Percentiles rank a stretch among this genome's conserved stretches.
Conservation (phyloP, 768 basidiomycete species). For the Myochromella boudieri region DNA sequence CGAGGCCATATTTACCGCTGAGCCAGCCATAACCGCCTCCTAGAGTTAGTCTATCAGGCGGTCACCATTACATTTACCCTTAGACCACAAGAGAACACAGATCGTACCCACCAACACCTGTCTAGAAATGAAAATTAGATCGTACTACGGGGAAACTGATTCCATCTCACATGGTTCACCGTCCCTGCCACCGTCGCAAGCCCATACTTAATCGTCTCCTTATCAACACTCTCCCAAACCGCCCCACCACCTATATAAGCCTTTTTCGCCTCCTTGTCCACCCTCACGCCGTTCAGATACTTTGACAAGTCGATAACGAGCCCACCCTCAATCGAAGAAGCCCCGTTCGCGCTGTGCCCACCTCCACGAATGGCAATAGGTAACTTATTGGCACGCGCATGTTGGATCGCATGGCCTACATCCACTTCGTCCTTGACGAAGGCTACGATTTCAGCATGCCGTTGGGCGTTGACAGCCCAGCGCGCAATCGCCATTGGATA, state of each 20-base stretch:
- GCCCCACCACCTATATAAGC: constrained; percentile 41
- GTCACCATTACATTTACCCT: neutral
- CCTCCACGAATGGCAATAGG: constrained; percentile 38
- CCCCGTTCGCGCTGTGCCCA: constrained; percentile 35
- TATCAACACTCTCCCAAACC: constrained; percentile 37
- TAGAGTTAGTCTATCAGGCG: constrained; percentile 38
- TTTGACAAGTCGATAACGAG: constrained; percentile 38
- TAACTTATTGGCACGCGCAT: constrained; percentile 16
- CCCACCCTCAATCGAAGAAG: constrained; percentile 37
- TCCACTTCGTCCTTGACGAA: constrained; percentile 10
- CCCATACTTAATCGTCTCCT: constrained; percentile 33
- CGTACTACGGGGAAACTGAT: too few species aligned
- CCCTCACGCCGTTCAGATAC: constrained; percentile 20
- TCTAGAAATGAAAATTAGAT: too few species aligned
- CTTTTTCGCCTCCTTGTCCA: constrained; percentile 31
- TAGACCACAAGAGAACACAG: too few species aligned
- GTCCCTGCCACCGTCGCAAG: constrained; percentile 38
- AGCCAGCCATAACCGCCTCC: constrained; percentile 63
- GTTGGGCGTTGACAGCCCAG: constrained; percentile 18
- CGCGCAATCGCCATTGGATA: constrained; percentile 18
- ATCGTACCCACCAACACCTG: constrained; percentile 55
- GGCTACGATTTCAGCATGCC: constrained; percentile 9
- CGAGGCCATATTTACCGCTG: constrained; percentile 41
- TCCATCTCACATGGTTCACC: constrained; percentile 52
- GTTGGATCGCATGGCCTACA: constrained; percentile 13